These are phyloP conservation scores for Calocybe cyanea DNA, from an alignment of 768 basidiomycete genomes.

Conservation along the genomic window DNA sequence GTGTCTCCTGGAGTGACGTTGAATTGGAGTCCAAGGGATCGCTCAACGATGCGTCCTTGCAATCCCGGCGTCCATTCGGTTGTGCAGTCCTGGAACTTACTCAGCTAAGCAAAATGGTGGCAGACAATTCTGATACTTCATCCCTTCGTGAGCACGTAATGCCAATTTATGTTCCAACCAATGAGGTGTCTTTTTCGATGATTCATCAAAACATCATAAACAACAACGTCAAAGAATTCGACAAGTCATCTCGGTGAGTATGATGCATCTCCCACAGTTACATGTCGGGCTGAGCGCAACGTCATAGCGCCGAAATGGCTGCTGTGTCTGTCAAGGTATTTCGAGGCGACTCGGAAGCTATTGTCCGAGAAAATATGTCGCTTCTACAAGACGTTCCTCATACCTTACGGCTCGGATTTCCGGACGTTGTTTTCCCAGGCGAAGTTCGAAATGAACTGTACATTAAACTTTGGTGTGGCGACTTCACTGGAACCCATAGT, in stretches of 20 bases:
- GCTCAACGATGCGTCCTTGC: slow-evolving; percentile 32
- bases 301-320: slow-evolving; percentile 74
- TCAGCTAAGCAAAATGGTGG: slow-evolving; percentile 64
- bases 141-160: slow-evolving; percentile 74
- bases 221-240: slow-evolving; percentile 71
- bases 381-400: slow-evolving; percentile 77
- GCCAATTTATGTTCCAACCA: slow-evolving; percentile 81
- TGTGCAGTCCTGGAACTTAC: slow-evolving; percentile 89
- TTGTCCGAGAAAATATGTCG: slow-evolving; percentile 81
- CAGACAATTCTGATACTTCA: slow-evolving; percentile 61
- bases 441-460: slow-evolving; percentile 93
- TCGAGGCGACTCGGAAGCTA: slow-evolving; percentile 71
- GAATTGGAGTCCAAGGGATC: slow-evolving; percentile 8
- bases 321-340: slow-evolving; percentile 85
- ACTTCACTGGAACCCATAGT: slow-evolving; percentile 61
- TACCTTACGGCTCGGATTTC: slow-evolving; percentile 87
- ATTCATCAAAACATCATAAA: slow-evolving; percentile 94
- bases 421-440: slow-evolving; percentile 93
- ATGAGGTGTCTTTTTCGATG: slow-evolving; percentile 86
- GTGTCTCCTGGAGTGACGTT: slow-evolving; percentile 18
- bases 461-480: slow-evolving; percentile 93
- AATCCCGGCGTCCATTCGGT: slow-evolving; percentile 89
- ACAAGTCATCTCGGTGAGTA: slow-evolving; percentile 73
- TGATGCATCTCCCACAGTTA: neutral
- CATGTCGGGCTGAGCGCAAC: slow-evolving; percentile 1